Base-by-base conservation (phyloP, 73 alveolate species). In the Effrenium voratum region DNA sequence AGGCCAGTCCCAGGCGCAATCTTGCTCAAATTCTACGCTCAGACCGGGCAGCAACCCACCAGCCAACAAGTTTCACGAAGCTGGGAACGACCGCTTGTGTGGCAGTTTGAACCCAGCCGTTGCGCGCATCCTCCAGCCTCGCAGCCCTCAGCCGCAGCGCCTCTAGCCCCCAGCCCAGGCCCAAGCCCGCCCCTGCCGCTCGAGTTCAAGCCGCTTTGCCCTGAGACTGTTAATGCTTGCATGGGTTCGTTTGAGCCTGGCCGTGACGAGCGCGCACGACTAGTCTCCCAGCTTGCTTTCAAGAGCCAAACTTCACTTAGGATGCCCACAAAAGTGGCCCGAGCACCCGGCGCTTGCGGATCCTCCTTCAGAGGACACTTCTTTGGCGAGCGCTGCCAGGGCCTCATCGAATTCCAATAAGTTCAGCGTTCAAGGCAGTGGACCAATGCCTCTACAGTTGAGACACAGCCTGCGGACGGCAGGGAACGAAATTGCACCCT, bases 381-480 rank as follows among this genome's bases (percentile, higher is more conserved):
- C 97, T 90, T 90, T 90, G 88, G 97, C 97, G 32, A 90, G 97
- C 44, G 97, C 85, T 16, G 97, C 97, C 76, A 90, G 76, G 75
- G 97, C 97, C 97, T 90, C 45, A 38, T 5, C 15, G 8, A 24
- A 36, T 34, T 44, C 22, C 50, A 41, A 77, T 28, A 16, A 41
- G 32, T 26, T 40, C 60, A 77, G 55, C n/a, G 24, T 68, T 73
- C 85, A 1, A 15, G 52, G 52, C 1, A 40, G 24, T 15, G 45
- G 40, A 36, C 76, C 49, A 2, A n/a, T 32, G 82, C 98, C 98
- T 92, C 98, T 60, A 92, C 91, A 10, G 98, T 92, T 6, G 98
- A 92, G 43, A 72, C 98, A 59, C 98, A 92, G 98, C 98, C 98
- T 76, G 57, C 57, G 55, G 68, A 10, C 22, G 30, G 22, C 68